Conservation (phyloP, 208 protist genomes). For the Trypanosoma caninum region DNA sequence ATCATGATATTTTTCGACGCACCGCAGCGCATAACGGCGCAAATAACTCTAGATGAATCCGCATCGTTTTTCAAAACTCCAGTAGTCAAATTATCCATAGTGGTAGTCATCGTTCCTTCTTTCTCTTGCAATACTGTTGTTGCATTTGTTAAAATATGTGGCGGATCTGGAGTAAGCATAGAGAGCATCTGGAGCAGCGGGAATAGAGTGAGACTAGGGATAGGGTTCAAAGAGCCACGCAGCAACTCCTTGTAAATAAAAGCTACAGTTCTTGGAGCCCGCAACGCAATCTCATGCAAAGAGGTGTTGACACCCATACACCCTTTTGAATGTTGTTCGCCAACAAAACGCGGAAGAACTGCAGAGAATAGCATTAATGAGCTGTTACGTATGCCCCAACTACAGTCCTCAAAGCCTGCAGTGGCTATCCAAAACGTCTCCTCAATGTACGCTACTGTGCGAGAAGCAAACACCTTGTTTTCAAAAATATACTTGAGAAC, state of each 20-base stretch:
- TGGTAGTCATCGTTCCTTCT: constrained; percentile 28
- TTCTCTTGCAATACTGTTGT: constrained; percentile 13
- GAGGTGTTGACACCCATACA: constrained; percentile 80
- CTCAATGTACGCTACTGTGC: constrained; percentile 60
- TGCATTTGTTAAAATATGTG: constrained; percentile 32
- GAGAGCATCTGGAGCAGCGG: constrained; percentile 90
- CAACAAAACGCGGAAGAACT: constrained; percentile 88
- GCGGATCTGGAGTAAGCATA: constrained; percentile 81
- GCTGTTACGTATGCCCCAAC: constrained; percentile 90
- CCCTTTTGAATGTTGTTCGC: constrained; percentile 79
- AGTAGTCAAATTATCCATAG: no score
- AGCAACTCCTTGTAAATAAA: constrained; percentile 57
- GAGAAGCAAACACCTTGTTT: constrained; percentile 70
- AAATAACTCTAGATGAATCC: constrained; percentile 36
- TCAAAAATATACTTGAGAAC: constrained; percentile 93
- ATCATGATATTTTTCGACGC: constrained; percentile 71
- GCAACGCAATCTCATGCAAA: constrained; percentile 66
- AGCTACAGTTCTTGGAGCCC: constrained; percentile 53
- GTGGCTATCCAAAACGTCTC: constrained; percentile 79
- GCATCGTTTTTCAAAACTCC: not conserved
- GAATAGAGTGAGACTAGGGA: constrained; percentile 63
- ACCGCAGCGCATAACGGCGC: constrained; percentile 52
- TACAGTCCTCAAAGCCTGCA: constrained; percentile 69
- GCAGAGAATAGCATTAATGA: constrained; percentile 90
- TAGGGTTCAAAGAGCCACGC: constrained; percentile 12